Evolutionary conservation across 441 rosid species (phyloP).

Genomic region (Aquilaria agallochum): DNA sequence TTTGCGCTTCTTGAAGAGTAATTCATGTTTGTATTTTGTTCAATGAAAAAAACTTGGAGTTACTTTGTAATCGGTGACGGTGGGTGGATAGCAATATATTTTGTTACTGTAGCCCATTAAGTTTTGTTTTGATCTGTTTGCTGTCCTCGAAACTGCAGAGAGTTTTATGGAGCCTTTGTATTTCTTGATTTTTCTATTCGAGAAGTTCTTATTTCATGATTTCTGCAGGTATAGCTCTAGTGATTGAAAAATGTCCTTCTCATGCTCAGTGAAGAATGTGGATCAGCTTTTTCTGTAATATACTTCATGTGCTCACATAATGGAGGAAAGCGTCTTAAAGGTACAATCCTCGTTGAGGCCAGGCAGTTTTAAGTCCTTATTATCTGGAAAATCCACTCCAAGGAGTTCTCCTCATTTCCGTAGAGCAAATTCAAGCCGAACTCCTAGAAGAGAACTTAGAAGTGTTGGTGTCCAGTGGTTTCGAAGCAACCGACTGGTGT

Average conservation of each 20-base stretch:
- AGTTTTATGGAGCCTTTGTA: background rate
- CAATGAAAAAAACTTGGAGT: no score
- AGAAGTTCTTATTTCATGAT: background rate
- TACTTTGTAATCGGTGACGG: no score
- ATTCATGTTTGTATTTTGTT: no score
- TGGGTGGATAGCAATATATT: no score
- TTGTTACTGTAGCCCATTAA: no score
- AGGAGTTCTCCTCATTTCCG: constrained; percentile 62
- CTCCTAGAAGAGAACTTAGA: constrained; percentile 84
- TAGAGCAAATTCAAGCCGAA: constrained; percentile 60
- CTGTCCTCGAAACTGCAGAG: no score
- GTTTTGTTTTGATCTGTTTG: no score
- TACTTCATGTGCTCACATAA: constrained; percentile 18
- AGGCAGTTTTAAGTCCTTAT: constrained; percentile 58
- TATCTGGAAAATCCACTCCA: constrained; percentile 76
- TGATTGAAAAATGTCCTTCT: constrained; percentile 8
- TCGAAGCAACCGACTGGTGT: constrained; percentile 63
- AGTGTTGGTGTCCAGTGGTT: constrained; percentile 65
- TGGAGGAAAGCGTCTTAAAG: constrained; percentile 51
- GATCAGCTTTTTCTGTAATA: constrained; percentile 15
- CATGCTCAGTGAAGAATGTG: constrained; percentile 3
- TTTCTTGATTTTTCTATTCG: background rate
- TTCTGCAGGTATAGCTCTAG: background rate
- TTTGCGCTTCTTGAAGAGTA: no score
- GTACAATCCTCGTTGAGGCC: constrained; percentile 55